Evolutionary conservation across 1,284 basidiomycete genomes (phyloP).

Genomic region (Pseudozyma thailandica): DNA sequence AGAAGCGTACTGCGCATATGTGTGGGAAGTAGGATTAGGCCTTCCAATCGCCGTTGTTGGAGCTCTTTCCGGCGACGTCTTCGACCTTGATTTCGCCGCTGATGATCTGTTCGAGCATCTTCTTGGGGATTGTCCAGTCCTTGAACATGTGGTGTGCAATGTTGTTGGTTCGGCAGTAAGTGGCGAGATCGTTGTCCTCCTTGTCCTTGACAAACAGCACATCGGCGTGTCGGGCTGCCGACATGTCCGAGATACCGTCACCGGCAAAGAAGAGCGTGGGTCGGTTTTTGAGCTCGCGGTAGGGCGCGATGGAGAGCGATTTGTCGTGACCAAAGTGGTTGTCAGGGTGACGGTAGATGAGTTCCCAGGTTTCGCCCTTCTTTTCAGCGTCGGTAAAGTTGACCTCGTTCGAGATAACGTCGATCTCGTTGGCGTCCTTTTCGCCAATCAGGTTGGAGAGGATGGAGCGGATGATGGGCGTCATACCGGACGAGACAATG

Average conservation of each 20-base stretch:
- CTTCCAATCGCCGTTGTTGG: conserved; percentile 39
- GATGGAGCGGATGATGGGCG: conserved; percentile 65
- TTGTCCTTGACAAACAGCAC: conserved; percentile 68
- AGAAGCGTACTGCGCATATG: neutral
- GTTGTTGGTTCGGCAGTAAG: conserved; percentile 63
- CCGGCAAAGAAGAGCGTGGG: conserved; percentile 67
- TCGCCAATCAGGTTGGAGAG: conserved; percentile 67
- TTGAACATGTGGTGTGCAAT: conserved; percentile 66
- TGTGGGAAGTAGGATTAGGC: conserved; percentile 17
- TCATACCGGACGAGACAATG: conserved; percentile 67
- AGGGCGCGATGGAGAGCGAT: conserved; percentile 63
- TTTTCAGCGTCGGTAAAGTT: conserved; percentile 65
- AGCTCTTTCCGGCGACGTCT: conserved; percentile 43
- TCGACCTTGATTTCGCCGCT: conserved; percentile 49
- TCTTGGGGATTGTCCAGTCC: conserved; percentile 64
- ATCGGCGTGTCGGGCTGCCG: conserved; percentile 66
- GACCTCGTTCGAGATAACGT: conserved; percentile 67
- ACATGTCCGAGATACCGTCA: conserved; percentile 68
- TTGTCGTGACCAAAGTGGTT: conserved; percentile 68
- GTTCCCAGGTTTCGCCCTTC: conserved; percentile 64
- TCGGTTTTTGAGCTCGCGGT: conserved; percentile 62
- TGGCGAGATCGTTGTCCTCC: conserved; percentile 66
- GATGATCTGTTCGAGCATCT: conserved; percentile 58
- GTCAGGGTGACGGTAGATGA: conserved; percentile 67
- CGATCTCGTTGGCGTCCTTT: conserved; percentile 65